phyloP scores from a whole-genome alignment of 176 grass and related monocot genomes.

The Triticum monococcum region DNA sequence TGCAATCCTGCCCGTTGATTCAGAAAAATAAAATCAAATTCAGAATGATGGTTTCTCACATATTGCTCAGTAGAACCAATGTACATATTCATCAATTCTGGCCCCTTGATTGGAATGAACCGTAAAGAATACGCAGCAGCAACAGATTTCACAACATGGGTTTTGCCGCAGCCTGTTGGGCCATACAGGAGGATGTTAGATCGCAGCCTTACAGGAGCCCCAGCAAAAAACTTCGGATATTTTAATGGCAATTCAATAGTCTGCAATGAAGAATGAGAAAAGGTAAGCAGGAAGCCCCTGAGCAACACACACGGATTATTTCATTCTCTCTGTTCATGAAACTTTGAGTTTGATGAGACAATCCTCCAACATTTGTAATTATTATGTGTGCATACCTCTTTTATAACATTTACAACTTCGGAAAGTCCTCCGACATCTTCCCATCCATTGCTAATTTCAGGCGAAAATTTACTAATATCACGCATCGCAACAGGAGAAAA shows the following conservation, averaged over 20 bases:
- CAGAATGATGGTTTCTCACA: conserved; percentile 39
- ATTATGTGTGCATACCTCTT: conserved; percentile 58
- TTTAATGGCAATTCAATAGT: conserved; percentile 88
- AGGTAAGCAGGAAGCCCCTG: conserved; percentile 24
- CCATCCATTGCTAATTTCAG: conserved; percentile 73
- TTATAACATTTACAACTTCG: conserved; percentile 63
- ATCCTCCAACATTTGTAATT: background rate
- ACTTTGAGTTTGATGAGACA: background rate
- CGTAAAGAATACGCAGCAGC: conserved; percentile 81
- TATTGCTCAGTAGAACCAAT: conserved; percentile 95
- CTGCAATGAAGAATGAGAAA: conserved; percentile 41
- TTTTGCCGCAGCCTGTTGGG: conserved; percentile 92
- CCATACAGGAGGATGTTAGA: conserved; percentile 91
- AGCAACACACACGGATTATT: background rate
- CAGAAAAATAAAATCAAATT: background rate
- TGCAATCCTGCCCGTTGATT: background rate
- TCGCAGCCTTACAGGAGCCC: conserved; percentile 72
- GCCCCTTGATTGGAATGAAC: conserved; percentile 92
- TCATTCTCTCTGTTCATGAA: background rate
- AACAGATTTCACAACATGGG: conserved; percentile 78
- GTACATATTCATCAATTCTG: conserved; percentile 94
- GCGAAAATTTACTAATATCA: conserved; percentile 71
- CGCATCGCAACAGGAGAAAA: conserved; percentile 89
- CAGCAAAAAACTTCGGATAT: conserved; percentile 74
- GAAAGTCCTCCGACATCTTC: conserved; percentile 80